Evolutionary conservation across 2,329 filamentous ascomycete genomes (phyloP), one percentile per base, ranked within the genome.

Genomic region (Trichoderma asperellum): DNA sequence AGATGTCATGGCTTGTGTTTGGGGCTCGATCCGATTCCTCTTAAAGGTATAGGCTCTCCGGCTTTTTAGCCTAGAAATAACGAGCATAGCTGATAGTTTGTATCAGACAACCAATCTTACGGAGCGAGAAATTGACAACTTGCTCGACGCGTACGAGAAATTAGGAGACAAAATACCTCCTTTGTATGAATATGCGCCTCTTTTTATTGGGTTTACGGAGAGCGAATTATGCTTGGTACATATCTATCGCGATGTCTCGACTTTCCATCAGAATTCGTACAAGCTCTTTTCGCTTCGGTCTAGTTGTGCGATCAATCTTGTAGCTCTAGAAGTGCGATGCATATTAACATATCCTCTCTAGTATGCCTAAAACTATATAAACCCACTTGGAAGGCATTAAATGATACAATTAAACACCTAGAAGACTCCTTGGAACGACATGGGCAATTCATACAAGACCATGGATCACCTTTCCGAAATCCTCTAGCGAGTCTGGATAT

Each of bases 81-180:
- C 4, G 5, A n/a, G 21, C 2, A 2, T 7, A 5, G 16, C 62
- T 65, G 27, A 65, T 47, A 53, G 1, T 1, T 7, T 40, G 1
- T 5, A 32, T 4, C n/a, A 65, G 62, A 14, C 49, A 2, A 56
- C 62, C 24, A 24, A 65, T 32, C 18, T 21, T 8, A 56, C 49
- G 3, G 62, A 65, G 2, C 35, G 35, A 32, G 62, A 56, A 21
- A 29, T 65, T 29, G 62, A 65, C 52, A 56, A 34, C 35, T n/a
- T 65, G 32, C 62, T 65, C 18, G 62, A 65, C 14, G 35, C 43
- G 21, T 65, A 65, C 2, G 62, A 43, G 4, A 16, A 65, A n/a
- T 16, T 65, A 7, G 62, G 62, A 34, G 18, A 43, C 18, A 65
- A 65, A 0, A 11, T 65, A 1, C 49, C 18, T 12, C 52, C 37